Evolutionary conservation across 768 basidiomycete genomes (phyloP), one percentile per base, ranked within the genome.

Genomic region (Amanita pseudoporphyria): DNA sequence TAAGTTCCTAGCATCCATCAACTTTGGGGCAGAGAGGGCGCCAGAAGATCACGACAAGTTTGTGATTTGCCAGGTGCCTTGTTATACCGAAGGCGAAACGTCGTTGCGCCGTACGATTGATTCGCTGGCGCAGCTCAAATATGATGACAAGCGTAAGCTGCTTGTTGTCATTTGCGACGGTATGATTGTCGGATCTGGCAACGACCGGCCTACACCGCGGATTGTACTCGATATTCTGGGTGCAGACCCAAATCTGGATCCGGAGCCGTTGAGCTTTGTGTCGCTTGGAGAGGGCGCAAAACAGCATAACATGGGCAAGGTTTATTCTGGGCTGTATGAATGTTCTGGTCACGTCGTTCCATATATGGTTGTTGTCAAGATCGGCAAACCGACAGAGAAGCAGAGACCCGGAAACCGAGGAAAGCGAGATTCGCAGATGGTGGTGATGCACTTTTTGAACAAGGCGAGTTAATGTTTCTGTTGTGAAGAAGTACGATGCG

Each of bases 281-380:
- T 92, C 87, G 9, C 77, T 99, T 38, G 95, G 95, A 13, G 91
- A 96, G 60, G 95, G 95, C 33, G 82, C 88, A 32, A 89, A 89
- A 65, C 95, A 96, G 67, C 89, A 96, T 59, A 99, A 98, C 61
- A 92, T 95, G 87, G 95, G 87, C 70, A 97, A 96, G 69, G 82
- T 98, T 2, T 97, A 94, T 65, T 95, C 94, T 9, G 94, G 95
- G 5, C 61, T 98, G 58, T 97, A 98, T 59, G 96, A 98, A 62
- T 86, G 81, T 56, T 72, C 84, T 30, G 94, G 95, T 2, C 95
- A 98, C 60, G 93, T 98, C 58, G 91, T 99, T 0, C 96, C 95
- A 16, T 97, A 94, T 59, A 67, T 94, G 54, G 90, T 93, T 30
- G 69, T 97, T 26, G 89, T 84, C 66, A 98, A 99, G 67, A 76